A percentile compares a stretch with the other conserved stretches of the same genome.
These are phyloP conservation scores for Suillus alpinus DNA, from an alignment of 768 basidiomycete genomes.

Conservation along the genomic window DNA sequence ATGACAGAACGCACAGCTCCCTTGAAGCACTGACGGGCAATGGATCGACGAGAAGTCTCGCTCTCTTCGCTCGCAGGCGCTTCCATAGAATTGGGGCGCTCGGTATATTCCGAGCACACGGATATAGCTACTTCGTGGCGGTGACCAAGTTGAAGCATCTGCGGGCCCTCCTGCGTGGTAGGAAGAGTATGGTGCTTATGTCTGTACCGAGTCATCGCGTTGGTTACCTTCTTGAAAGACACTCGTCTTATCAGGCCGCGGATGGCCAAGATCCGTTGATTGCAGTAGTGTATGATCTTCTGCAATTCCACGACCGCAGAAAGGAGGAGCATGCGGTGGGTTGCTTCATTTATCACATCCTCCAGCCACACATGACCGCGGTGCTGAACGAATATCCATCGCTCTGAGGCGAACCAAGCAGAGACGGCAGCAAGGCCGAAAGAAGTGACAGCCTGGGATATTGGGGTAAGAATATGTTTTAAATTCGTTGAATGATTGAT, in stretches of 20 bases:
- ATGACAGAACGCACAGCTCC: slow-evolving; percentile 47
- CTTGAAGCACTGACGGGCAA: slow-evolving; percentile 36
- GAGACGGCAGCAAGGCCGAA: slow-evolving; percentile 50
- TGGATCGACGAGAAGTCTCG: slow-evolving; percentile 21
- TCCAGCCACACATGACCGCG: slow-evolving; percentile 52
- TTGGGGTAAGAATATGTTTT: slow-evolving; percentile 8
- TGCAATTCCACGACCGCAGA: slow-evolving; percentile 17
- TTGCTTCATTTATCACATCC: slow-evolving; percentile 37
- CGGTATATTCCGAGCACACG: slow-evolving; percentile 21
- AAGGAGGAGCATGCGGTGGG: slow-evolving; percentile 25
- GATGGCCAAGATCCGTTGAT: slow-evolving; percentile 13
- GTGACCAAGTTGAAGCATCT: not conserved
- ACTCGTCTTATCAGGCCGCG: slow-evolving; percentile 24
- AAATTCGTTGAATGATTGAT: not conserved
- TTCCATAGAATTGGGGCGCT: slow-evolving; percentile 27
- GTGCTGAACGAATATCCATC: slow-evolving; percentile 46
- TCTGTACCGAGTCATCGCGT: not conserved
- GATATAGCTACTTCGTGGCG: slow-evolving; percentile 24
- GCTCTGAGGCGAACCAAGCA: slow-evolving; percentile 53
- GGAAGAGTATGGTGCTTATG: not conserved
- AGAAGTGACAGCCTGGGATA: slow-evolving; percentile 33
- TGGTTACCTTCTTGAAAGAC: slow-evolving; percentile 1
- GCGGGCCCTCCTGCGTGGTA: not conserved
- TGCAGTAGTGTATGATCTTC: slow-evolving; percentile 22
- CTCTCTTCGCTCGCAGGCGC: slow-evolving; percentile 25